Percentiles rank a stretch among this genome's conserved stretches.
Conservation (phyloP, 2,329 filamentous ascomycete genomes). For the Beauveria sp. region DNA sequence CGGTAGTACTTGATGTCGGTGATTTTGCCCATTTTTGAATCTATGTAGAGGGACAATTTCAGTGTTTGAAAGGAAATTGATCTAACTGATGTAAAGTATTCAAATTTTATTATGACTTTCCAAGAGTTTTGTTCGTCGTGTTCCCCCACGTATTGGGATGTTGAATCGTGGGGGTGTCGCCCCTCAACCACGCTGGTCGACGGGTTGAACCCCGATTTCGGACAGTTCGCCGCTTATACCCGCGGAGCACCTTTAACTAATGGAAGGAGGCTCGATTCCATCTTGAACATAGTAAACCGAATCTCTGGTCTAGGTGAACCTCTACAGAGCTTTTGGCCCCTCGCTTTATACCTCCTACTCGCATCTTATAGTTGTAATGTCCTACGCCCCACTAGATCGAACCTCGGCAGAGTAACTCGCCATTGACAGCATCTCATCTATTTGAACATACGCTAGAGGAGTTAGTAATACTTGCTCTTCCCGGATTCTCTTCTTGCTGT, state of each 20-base stretch:
- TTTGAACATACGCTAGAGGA: neutral
- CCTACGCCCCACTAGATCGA: neutral
- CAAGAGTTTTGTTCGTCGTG: too few relatives aligned
- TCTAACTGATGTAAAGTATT: too few relatives aligned
- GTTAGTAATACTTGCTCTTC: too few relatives aligned
- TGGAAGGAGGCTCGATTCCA: too few relatives aligned
- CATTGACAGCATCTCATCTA: neutral
- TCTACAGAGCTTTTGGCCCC: accelerated
- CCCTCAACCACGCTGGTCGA: neutral
- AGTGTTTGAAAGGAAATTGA: too few relatives aligned
- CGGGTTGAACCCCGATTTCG: neutral
- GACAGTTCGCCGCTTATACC: neutral
- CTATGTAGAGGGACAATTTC: too few relatives aligned
- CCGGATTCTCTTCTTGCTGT: too few relatives aligned
- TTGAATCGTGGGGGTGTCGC: neutral
- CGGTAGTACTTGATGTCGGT: slow-evolving; percentile 61
- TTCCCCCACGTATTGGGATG: too few relatives aligned
- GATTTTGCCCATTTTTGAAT: slow-evolving; percentile 13
- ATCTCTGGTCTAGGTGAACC: too few relatives aligned
- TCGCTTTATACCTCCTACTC: neutral
- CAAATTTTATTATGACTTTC: too few relatives aligned
- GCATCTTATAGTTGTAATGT: neutral
- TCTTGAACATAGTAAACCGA: neutral
- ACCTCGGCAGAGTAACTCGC: neutral
- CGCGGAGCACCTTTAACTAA: neutral